Evolutionary conservation across 139 green algal species (phyloP).

Genomic region (Chlamydomonas schloesseri): DNA sequence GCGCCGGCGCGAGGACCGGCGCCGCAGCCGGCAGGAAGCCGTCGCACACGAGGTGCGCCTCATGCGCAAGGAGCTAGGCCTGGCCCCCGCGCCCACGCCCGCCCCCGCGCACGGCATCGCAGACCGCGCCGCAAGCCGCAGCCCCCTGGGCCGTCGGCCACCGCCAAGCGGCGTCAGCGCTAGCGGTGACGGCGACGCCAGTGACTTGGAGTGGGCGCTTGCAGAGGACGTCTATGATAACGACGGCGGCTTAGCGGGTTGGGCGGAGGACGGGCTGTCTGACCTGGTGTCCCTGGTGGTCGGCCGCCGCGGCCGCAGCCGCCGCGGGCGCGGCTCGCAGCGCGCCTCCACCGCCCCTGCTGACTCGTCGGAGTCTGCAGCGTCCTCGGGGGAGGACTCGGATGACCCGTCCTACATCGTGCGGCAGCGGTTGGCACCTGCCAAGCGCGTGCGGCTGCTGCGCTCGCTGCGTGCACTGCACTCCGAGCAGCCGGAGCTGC

Average conservation of each 20-base stretch:
- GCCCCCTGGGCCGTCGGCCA: too few relatives aligned
- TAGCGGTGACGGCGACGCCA: neutral
- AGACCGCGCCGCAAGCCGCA: too few relatives aligned
- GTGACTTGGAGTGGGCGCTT: too few relatives aligned
- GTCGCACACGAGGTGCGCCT: neutral
- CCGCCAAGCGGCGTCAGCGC: too few relatives aligned
- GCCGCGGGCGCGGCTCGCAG: too few relatives aligned
- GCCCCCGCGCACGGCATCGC: too few relatives aligned
- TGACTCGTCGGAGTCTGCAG: neutral
- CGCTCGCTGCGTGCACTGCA: slow-evolving; percentile 16
- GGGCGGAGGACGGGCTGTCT: neutral
- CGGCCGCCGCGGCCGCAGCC: too few relatives aligned
- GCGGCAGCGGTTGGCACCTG: neutral
- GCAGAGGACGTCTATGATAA: neutral
- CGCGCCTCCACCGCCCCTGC: neutral
- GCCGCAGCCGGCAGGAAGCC: too few relatives aligned
- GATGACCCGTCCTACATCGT: neutral
- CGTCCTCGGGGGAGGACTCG: neutral
- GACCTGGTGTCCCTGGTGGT: neutral
- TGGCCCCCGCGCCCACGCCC: neutral
- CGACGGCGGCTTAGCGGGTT: neutral
- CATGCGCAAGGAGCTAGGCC: neutral
- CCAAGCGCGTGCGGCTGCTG: neutral
- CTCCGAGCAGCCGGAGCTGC: neutral
- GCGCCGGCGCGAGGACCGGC: neutral